Evolutionary conservation across 768 basidiomycete genomes (phyloP), one percentile per base, ranked within the genome.

Genomic region (Collybia sordida): DNA sequence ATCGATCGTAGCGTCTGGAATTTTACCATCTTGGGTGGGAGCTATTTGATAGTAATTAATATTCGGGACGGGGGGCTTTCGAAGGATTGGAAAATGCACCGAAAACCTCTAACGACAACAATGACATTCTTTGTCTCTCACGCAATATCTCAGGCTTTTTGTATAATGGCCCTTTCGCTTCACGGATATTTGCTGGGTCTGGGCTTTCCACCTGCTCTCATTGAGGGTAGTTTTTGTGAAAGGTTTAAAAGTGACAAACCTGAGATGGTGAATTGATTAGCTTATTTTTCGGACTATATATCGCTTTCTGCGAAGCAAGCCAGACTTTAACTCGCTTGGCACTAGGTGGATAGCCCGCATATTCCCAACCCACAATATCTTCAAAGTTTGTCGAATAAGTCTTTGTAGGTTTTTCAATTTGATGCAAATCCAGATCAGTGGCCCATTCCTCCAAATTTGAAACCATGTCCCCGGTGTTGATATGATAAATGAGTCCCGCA

Each of bases 101-200:
- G 58, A 95, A 92, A 1, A 94, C 69, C 64, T 99, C 97, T 37
- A 98, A 62, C 1, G 89, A 84, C 34, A 98, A 65, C 6, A 92
- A 70, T 0, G 86, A 81, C 88, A 98, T 91, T 55, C 78, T 75
- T 54, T 87, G 83, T 48, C 75, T 80, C 62, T 82, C 83, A 21
- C 92, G 79, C 34, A 69, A 39, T 8, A 38, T 37, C 22, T 41
- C 47, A 19, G 59, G 51, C 18, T 37, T 36, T 21, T 37, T 52
- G 19, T 65, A 65, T 1, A 81, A 81, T 1, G 82, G 80, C 22
- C 78, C 77, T 54, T 83, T 82, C 61, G 86, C 71, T 0, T 88
- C 90, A 64, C 82, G 88, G 2, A 77, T 72, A 51, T 88, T 87
- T 12, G 71, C 71, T 64, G 87, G 94, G 0, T 93, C 97, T 17